These are phyloP conservation scores for Apiospora sp. DNA, from an alignment of 2,329 filamentous ascomycete genomes.

Conservation along the genomic window DNA sequence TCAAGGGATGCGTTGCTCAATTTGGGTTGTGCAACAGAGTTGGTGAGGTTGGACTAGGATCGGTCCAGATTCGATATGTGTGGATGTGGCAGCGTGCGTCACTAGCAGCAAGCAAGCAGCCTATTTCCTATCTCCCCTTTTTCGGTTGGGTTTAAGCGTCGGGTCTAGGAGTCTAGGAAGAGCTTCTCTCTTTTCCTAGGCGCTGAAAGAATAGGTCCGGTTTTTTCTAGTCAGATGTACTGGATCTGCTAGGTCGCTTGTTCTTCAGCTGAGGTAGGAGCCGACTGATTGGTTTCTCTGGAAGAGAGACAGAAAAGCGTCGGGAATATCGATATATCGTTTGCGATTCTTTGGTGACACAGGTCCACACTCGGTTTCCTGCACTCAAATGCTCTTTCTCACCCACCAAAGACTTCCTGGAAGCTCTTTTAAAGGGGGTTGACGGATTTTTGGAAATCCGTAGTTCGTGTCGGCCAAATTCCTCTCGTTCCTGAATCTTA, in stretches of 20 bases:
- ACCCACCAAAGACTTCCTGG: background rate
- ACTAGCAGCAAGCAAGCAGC: conserved; percentile 24
- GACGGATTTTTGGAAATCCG: background rate
- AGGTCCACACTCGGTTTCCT: conserved; percentile 2
- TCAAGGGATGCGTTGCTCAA: conserved; percentile 16
- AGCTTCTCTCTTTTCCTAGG: background rate
- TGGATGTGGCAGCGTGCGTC: conserved; percentile 22
- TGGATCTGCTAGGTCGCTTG: conserved; percentile 5
- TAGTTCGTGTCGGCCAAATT: conserved; percentile 17
- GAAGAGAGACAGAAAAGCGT: background rate
- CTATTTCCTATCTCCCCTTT: conserved; percentile 20
- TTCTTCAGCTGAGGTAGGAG: conserved; percentile 9
- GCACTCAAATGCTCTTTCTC: background rate
- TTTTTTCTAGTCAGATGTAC: conserved; percentile 13
- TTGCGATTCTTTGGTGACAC: conserved; percentile 2
- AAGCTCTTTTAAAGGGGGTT: background rate
- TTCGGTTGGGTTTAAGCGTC: background rate
- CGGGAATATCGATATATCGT: conserved; percentile 13
- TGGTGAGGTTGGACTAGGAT: conserved; percentile 19
- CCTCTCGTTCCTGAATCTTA: background rate
- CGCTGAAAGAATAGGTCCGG: background rate
- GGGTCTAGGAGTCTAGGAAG: conserved; percentile 13
- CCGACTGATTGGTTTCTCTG: conserved; percentile 1
- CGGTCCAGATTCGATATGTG: conserved; percentile 21
- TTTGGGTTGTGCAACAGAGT: conserved; percentile 16